Percentiles rank a stretch among this genome's conserved stretches.
These are phyloP conservation scores for Paraphysoderma sedebokerense DNA, from an alignment of 371 early-diverging fungal genomes.

Conservation along the genomic window DNA sequence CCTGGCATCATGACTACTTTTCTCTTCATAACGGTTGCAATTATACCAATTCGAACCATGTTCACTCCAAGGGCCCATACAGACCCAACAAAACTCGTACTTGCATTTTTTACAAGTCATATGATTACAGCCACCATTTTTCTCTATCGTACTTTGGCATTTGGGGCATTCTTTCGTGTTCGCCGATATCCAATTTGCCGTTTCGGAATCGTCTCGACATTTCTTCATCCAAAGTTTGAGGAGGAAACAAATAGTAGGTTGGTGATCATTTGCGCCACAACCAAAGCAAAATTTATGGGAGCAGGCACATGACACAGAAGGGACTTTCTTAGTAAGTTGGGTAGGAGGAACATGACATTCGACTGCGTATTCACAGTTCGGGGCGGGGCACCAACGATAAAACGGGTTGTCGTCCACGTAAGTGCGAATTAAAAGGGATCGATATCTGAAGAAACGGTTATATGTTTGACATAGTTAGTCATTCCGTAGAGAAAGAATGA, in stretches of 20 bases:
- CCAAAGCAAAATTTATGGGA: constrained; percentile 82
- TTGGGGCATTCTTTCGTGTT: constrained; percentile 93
- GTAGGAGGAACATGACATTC: constrained; percentile 63
- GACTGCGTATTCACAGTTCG: constrained; percentile 84
- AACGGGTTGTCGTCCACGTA: constrained; percentile 73
- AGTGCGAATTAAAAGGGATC: constrained; percentile 55
- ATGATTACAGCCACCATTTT: constrained; percentile 93
- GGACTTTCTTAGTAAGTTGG: constrained; percentile 53
- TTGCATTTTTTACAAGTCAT: constrained; percentile 80
- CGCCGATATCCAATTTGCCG: constrained; percentile 90
- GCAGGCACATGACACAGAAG: constrained; percentile 71
- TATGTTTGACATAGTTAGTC: not conserved
- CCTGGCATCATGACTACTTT: constrained; percentile 55
- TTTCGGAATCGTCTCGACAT: constrained; percentile 93
- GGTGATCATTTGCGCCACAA: constrained; percentile 76
- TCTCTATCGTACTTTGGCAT: constrained; percentile 87
- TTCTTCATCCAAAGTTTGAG: constrained; percentile 84
- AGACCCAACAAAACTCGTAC: constrained; percentile 80
- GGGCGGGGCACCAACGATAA: constrained; percentile 88
- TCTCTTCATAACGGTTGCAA: constrained; percentile 87
- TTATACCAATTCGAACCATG: constrained; percentile 89
- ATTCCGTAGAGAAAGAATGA: not conserved
- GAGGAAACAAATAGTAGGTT: constrained; percentile 74
- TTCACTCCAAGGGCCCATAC: constrained; percentile 72
- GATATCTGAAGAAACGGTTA: constrained; percentile 32